Conservation (phyloP, 2,329 filamentous ascomycete genomes). For the Cercospora sojina region DNA sequence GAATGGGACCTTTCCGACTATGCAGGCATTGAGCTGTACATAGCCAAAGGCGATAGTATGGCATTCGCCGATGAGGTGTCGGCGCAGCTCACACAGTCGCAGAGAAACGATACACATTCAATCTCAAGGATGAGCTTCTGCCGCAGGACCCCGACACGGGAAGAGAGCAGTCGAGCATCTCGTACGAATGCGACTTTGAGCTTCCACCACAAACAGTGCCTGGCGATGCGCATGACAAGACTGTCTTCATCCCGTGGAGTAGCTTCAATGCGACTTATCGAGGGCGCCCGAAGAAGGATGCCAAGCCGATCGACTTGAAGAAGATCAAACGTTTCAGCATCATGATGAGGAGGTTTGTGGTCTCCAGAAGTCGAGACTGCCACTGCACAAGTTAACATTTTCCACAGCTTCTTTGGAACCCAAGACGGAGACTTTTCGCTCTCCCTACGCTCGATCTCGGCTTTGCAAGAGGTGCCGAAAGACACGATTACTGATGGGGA, state of each 20-base stretch:
- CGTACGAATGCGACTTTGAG: conserved; percentile 71
- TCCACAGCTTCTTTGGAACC: conserved; percentile 67
- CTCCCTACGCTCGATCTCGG: conserved; percentile 56
- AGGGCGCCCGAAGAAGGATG: conserved; percentile 63
- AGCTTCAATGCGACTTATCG: conserved; percentile 71
- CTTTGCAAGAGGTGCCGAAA: conserved; percentile 34
- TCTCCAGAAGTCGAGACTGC: background rate
- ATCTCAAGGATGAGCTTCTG: conserved; percentile 68
- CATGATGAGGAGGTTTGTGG: conserved; percentile 72
- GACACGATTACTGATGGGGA: background rate
- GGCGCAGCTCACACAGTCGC: background rate
- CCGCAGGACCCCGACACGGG: conserved; percentile 59
- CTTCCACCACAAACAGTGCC: conserved; percentile 35
- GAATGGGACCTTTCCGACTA: conserved; percentile 64
- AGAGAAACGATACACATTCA: conserved; percentile 69
- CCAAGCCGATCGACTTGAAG: conserved; percentile 57
- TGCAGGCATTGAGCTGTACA: conserved; percentile 38
- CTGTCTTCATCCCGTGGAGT: conserved; percentile 61
- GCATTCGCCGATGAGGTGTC: background rate
- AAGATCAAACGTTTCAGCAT: conserved; percentile 67
- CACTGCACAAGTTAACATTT: background rate
- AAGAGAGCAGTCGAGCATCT: conserved; percentile 68
- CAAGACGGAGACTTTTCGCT: conserved; percentile 69
- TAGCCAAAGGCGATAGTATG: conserved; percentile 26
- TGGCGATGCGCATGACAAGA: conserved; percentile 30